Base-by-base conservation (phyloP, 1,139 yeast genomes). In the Debaryomyces robertsiae region DNA sequence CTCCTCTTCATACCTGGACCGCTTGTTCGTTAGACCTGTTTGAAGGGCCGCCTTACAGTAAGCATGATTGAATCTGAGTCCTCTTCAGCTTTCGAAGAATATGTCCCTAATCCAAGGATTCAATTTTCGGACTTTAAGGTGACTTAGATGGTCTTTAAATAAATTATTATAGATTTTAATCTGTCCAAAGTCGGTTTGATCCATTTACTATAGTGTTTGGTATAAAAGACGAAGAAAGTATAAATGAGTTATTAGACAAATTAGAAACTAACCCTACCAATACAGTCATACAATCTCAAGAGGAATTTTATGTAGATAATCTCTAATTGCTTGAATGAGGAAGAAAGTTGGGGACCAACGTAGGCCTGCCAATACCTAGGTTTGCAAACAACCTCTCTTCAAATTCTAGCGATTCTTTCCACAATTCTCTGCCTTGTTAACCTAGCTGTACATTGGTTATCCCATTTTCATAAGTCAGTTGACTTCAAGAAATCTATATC, bases 1-100 rank as follows among this genome's bases (percentile, higher is more conserved):
- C n/a, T n/a, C n/a, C n/a, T n/a, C n/a, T n/a, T n/a, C n/a, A n/a
- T n/a, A n/a, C n/a, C n/a, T n/a, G n/a, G n/a, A n/a, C n/a, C n/a
- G n/a, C n/a, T n/a, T n/a, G n/a, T n/a, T n/a, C n/a, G n/a, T n/a
- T n/a, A n/a, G n/a, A n/a, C n/a, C n/a, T n/a, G n/a, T n/a, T n/a
- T n/a, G n/a, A n/a, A n/a, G n/a, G n/a, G n/a, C 76, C 3, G 79
- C 70, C 57, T 75, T 79, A 48, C 75, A 75, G 29, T 80, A 79
- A 19, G 80, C 79, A 48, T 75, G 45, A 74, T 71, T 47, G 70
- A 46, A 45, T 75, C 80, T 4, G 79, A 65, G 46, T 73, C 77
- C 39, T 67, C 77, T 47, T 70, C 57, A 14, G 73, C 77, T 38
- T 52, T 52, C 18, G 53, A 47, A 11, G 80, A 80, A 53, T 71